These are phyloP conservation scores for Thermochaetoides thermophila DNA, from an alignment of 495 filamentous ascomycete species.

Conservation along the genomic window DNA sequence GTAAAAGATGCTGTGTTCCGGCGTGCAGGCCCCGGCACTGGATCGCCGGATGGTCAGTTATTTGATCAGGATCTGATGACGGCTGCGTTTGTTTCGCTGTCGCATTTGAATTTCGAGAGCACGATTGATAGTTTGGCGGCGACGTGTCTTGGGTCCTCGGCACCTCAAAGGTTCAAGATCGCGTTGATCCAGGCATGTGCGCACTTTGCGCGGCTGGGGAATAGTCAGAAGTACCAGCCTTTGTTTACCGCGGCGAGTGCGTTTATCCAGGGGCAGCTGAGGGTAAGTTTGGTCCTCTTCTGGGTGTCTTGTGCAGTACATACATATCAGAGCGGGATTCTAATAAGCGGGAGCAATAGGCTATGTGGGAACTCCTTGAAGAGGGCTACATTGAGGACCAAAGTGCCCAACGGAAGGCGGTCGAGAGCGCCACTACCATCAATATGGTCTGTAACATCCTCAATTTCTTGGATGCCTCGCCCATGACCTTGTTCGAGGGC, in stretches of 20 bases:
- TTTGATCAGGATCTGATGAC: conserved; percentile 48
- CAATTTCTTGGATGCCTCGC: conserved; percentile 36
- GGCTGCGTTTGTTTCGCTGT: conserved; percentile 47
- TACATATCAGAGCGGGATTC: too few species aligned
- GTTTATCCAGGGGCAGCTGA: conserved; percentile 39
- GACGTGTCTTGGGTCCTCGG: conserved; percentile 35
- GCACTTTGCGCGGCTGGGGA: conserved; percentile 36
- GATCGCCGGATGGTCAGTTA: conserved; percentile 24
- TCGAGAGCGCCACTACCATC: conserved; percentile 22
- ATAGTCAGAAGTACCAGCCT: conserved; percentile 33
- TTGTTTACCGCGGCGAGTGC: conserved; percentile 39
- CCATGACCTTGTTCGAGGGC: conserved; percentile 35
- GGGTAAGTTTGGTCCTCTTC: conserved; percentile 25
- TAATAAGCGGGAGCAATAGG: too few species aligned
- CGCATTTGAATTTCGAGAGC: conserved; percentile 41
- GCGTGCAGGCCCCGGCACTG: conserved; percentile 27
- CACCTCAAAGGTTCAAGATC: conserved; percentile 45
- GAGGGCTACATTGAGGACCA: conserved; percentile 29
- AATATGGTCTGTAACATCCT: conserved; percentile 36
- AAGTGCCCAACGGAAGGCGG: conserved; percentile 23
- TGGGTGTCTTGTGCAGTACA: too few species aligned
- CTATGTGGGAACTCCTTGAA: conserved; percentile 24
- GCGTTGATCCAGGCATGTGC: conserved; percentile 42
- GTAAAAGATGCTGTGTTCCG: conserved; percentile 47
- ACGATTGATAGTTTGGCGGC: conserved; percentile 38